These are phyloP conservation scores for Ascosphaera acerosa DNA, from an alignment of 2,329 filamentous ascomycete species.

Conservation along the genomic window DNA sequence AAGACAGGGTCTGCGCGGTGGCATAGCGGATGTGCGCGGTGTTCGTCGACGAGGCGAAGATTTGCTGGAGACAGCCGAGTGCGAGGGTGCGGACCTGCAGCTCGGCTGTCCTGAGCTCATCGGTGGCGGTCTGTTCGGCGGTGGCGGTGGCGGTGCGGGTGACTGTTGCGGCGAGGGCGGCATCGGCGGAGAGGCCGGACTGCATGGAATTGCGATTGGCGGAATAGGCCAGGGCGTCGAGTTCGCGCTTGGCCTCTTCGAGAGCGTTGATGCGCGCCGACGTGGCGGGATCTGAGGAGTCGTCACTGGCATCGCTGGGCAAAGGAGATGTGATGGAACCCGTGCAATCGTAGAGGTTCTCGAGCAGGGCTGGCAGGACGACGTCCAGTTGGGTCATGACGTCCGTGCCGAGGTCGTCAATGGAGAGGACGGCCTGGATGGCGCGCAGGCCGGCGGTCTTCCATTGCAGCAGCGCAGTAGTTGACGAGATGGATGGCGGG, in stretches of 20 bases:
- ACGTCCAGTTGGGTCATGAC: slow-evolving; percentile 50
- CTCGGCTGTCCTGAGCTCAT: slow-evolving; percentile 74
- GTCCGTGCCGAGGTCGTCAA: slow-evolving; percentile 52
- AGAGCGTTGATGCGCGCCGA: background rate
- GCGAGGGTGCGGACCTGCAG: slow-evolving; percentile 69
- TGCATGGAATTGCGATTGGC: background rate
- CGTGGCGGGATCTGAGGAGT: slow-evolving; percentile 38
- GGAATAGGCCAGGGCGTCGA: background rate
- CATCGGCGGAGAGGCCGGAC: background rate
- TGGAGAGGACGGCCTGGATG: slow-evolving; percentile 54
- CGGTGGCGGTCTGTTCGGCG: slow-evolving; percentile 32
- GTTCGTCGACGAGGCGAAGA: slow-evolving; percentile 55
- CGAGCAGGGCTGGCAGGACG: slow-evolving; percentile 61
- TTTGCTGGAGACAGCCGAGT: slow-evolving; percentile 60
- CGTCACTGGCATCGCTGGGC: slow-evolving; percentile 7
- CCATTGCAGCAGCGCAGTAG: slow-evolving; percentile 56
- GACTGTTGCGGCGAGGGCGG: background rate
- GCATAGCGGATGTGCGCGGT: slow-evolving; percentile 56
- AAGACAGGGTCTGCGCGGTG: slow-evolving; percentile 46
- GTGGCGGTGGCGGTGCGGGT: background rate
- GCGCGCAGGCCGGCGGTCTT: slow-evolving; percentile 48
- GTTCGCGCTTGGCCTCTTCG: background rate
- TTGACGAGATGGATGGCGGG: slow-evolving; percentile 42
- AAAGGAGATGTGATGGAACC: too few relatives aligned
- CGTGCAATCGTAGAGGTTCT: slow-evolving; percentile 47